Evolutionary conservation across 306 rosid genomes (phyloP).

Genomic region (Malus sylvestris): DNA sequence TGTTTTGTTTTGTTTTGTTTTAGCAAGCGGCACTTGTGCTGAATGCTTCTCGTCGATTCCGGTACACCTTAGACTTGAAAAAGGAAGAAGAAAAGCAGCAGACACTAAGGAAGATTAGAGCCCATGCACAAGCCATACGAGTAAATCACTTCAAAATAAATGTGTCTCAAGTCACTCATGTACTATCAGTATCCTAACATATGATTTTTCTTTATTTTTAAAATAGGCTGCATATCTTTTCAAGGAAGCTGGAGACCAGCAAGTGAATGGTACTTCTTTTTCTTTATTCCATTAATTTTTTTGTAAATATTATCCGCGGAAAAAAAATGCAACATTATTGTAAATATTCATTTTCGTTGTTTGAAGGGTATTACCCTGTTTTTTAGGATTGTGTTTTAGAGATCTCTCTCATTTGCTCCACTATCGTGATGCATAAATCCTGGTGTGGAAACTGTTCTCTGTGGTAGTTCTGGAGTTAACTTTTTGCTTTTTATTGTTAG

Average conservation of each 20-base stretch:
- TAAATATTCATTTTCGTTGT: neutral
- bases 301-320: neutral
- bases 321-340: neutral
- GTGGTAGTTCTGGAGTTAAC: neutral
- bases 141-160: conserved; percentile 34
- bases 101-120: conserved; percentile 64
- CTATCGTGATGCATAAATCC: neutral
- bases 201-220: conserved; percentile 9
- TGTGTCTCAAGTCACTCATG: conserved; percentile 9
- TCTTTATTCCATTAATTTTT: neutral
- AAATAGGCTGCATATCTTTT: conserved; percentile 81
- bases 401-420: neutral
- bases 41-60: conserved; percentile 99
- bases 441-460: neutral
- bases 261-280: conserved; percentile 44
- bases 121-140: conserved; percentile 78
- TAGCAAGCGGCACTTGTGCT: conserved; percentile 99
- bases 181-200: conserved; percentile 14
- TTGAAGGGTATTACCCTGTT: neutral
- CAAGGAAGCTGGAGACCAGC: conserved; percentile 33
- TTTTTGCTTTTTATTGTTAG: conserved; percentile 28
- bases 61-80: conserved; percentile 94
- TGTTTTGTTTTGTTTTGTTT: conserved; percentile 16
- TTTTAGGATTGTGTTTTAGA: neutral
- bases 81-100: conserved; percentile 77